Percentiles rank a stretch among this genome's conserved stretches.
phyloP scores from a whole-genome alignment of 1,284 basidiomycete species.

The Ganoderma sinense region DNA sequence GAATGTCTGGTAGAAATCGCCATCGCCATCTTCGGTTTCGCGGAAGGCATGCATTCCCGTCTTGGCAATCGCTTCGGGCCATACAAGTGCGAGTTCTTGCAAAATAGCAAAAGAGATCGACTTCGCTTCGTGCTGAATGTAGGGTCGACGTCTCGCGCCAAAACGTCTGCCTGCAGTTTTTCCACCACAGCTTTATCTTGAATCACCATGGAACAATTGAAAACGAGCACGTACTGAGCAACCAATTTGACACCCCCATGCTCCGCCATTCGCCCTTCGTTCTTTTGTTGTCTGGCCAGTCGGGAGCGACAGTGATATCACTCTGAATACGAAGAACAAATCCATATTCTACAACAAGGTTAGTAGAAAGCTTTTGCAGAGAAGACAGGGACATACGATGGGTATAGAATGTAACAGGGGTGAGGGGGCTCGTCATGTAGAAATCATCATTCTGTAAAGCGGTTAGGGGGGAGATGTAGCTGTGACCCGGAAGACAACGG shows the following conservation, averaged over 20 bases:
- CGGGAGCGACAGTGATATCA: constrained; percentile 35
- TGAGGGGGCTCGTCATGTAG: constrained; percentile 34
- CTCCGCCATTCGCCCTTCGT: constrained; percentile 44
- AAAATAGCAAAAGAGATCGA: constrained; percentile 42
- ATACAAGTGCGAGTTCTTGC: constrained; percentile 39
- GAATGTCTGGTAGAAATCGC: constrained; percentile 45
- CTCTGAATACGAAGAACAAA: constrained; percentile 40
- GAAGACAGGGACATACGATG: constrained; percentile 29
- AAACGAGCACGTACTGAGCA: constrained; percentile 33
- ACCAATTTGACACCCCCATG: constrained; percentile 38
- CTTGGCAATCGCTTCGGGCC: constrained; percentile 37
- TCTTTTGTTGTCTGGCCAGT: constrained; percentile 25
- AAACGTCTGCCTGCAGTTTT: constrained; percentile 42
- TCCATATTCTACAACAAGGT: constrained; percentile 38
- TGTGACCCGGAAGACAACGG: background rate
- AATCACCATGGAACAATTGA: background rate
- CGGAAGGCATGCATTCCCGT: constrained; percentile 45
- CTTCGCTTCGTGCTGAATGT: constrained; percentile 49
- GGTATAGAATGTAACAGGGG: constrained; percentile 37
- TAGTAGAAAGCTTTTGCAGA: background rate
- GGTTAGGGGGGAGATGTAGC: background rate
- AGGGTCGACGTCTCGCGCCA: constrained; percentile 45
- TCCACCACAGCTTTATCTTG: background rate
- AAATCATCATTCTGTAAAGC: constrained; percentile 39
- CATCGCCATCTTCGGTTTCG: constrained; percentile 38